phyloP scores from a whole-genome alignment of 2,329 filamentous ascomycete genomes.

The Cytospora chrysosperma region DNA sequence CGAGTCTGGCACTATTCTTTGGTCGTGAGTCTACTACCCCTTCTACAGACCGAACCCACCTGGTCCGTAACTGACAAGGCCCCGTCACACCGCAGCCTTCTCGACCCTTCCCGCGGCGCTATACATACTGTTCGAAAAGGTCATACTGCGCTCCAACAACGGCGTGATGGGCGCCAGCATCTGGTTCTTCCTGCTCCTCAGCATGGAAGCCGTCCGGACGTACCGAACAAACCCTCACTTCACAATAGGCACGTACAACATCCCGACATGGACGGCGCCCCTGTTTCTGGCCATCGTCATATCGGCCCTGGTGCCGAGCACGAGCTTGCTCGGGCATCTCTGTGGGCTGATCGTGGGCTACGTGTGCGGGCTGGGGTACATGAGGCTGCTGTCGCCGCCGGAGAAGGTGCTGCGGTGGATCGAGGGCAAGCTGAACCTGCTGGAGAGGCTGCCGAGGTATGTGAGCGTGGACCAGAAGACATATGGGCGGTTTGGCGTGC shows the following conservation, averaged over 20 bases:
- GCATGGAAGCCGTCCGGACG: slow-evolving; percentile 81
- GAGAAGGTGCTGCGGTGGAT: slow-evolving; percentile 86
- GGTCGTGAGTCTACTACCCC: slow-evolving; percentile 67
- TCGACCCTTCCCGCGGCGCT: slow-evolving; percentile 78
- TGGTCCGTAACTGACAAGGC: slow-evolving; percentile 8
- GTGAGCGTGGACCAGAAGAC: slow-evolving; percentile 95
- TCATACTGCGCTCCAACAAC: slow-evolving; percentile 69
- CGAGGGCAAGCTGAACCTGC: slow-evolving; percentile 81
- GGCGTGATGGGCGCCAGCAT: slow-evolving; percentile 81
- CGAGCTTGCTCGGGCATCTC: slow-evolving; percentile 82
- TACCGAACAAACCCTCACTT: slow-evolving; percentile 80
- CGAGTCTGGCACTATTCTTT: slow-evolving; percentile 82
- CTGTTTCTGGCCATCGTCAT: slow-evolving; percentile 74
- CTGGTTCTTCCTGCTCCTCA: slow-evolving; percentile 88
- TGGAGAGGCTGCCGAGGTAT: slow-evolving; percentile 84
- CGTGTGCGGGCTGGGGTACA: slow-evolving; percentile 81
- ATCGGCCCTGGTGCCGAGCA: slow-evolving; percentile 73
- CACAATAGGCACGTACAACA: slow-evolving; percentile 59
- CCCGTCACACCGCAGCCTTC: slow-evolving; percentile 52
- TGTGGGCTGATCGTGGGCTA: slow-evolving; percentile 83
- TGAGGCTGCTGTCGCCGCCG: slow-evolving; percentile 85
- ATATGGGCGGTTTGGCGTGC: slow-evolving; percentile 85
- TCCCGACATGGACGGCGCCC: slow-evolving; percentile 91
- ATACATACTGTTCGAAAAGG: slow-evolving; percentile 77
- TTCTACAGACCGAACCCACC: not conserved